Evolutionary conservation across 2,329 filamentous ascomycete species (phyloP), one percentile per base, ranked within the genome.

Genomic region (Claviceps sp.): DNA sequence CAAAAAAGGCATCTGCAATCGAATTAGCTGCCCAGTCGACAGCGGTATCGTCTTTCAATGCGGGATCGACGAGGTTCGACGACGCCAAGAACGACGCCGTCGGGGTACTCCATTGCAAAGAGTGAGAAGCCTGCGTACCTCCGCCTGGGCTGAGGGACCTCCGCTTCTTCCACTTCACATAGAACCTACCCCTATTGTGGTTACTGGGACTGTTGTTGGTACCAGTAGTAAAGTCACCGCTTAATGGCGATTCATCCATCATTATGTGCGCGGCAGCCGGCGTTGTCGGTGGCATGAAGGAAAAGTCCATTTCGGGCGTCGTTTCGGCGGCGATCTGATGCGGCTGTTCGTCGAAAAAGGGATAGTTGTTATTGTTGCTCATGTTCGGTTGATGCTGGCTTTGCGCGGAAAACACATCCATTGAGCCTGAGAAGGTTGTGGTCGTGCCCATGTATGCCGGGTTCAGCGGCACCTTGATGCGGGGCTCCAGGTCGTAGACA

Each of bases 391-490:
- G 41, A 24, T 39, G 42, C 5, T 38, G 10, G 41, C 49, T 19
- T 13, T 50, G 50, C n/a, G 45, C n/a, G 44, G 50, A 54, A 47
- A 52, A 52, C 17, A 54, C 50, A 22, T 54, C 53, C 42, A 54
- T 16, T 14, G 53, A 50, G 13, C 50, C 43, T 14, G 53, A 52
- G 37, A 54, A 54, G 14, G 50, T 30, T 17, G 50, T 14, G 16
- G 47, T 52, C 22, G 53, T 38, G 4, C 50, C 53, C 47, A 54
- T 16, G 50, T 52, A 54, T 17, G 53, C 53, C 34, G 53, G 53
- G 47, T 54, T 54, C 46, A 54, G 43, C 30, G 53, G 53, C 53
- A 54, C 22, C 50, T 54, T 54, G 37, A 54, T 47, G 42, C 53
- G 50, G 39, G 53, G 53, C 40, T 50, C 53, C 43, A 54, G 47